Evolutionary conservation across 495 filamentous ascomycete species (phyloP).

Genomic region (Penicillium daleae): DNA sequence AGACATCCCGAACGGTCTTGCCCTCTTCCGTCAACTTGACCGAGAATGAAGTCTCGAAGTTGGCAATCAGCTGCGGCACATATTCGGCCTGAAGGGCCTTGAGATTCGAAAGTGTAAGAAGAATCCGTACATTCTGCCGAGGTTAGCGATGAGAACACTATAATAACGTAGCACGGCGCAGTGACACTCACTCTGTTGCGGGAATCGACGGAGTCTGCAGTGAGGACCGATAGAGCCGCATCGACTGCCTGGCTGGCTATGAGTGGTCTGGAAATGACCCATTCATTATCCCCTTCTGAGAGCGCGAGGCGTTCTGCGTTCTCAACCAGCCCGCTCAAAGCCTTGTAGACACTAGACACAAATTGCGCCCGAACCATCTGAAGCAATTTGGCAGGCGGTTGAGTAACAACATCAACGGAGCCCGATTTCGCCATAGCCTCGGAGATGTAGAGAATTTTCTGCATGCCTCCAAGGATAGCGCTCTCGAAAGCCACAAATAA

Average conservation of each 20-base stretch:
- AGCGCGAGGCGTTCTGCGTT: slow-evolving; percentile 78
- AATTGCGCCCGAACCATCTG: slow-evolving; percentile 86
- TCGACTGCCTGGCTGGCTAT: slow-evolving; percentile 35
- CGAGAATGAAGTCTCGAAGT: slow-evolving; percentile 88
- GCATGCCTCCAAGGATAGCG: slow-evolving; percentile 77
- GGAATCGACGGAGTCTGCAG: slow-evolving; percentile 64
- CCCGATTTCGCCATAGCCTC: slow-evolving; percentile 74
- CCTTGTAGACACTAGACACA: slow-evolving; percentile 88
- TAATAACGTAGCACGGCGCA: background rate
- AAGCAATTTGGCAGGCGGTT: slow-evolving; percentile 80
- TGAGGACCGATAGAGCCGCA: slow-evolving; percentile 39
- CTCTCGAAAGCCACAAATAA: slow-evolving; percentile 81
- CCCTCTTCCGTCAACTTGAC: slow-evolving; percentile 89
- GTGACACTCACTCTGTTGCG: slow-evolving; percentile 66
- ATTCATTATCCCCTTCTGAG: slow-evolving; percentile 62
- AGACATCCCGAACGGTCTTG: slow-evolving; percentile 85
- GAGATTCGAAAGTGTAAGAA: slow-evolving; percentile 90
- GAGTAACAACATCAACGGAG: slow-evolving; percentile 73
- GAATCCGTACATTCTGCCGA: slow-evolving; percentile 83
- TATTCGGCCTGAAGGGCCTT: slow-evolving; percentile 74
- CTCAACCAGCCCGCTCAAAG: slow-evolving; percentile 91
- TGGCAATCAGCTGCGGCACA: slow-evolving; percentile 78
- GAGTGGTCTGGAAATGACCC: slow-evolving; percentile 38
- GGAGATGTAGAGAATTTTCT: slow-evolving; percentile 90
- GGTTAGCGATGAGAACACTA: slow-evolving; percentile 21